phyloP scores from a whole-genome alignment of 257 asterid species.

The Nicotiana attenuata region DNA sequence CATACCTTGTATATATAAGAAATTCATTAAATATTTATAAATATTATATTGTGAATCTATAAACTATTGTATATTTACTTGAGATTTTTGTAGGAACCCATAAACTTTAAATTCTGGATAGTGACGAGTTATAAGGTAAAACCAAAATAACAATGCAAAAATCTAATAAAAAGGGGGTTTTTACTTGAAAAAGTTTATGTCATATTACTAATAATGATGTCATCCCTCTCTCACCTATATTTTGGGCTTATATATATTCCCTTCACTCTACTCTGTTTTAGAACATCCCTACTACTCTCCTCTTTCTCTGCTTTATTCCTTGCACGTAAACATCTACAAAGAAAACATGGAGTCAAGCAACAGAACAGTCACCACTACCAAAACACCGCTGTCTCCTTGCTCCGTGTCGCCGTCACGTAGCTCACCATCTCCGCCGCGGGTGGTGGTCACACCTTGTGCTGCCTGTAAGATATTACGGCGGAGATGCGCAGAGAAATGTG shows the following conservation, averaged over 20 bases:
- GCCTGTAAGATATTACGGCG: slow-evolving; percentile 72
- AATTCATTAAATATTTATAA: no score
- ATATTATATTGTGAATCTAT: no score
- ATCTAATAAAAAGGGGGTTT: not conserved
- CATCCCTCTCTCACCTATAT: not conserved
- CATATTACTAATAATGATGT: not conserved
- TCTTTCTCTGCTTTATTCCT: not conserved
- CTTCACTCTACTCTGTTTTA: not conserved
- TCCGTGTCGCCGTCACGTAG: slow-evolving; percentile 23
- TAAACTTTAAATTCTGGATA: no score
- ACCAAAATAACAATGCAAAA: not conserved
- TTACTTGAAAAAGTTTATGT: not conserved
- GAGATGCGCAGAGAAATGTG: slow-evolving; percentile 68
- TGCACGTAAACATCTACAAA: not conserved
- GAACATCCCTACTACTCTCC: not conserved
- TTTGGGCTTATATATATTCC: slow-evolving; percentile 20
- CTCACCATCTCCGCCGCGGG: slow-evolving; percentile 24
- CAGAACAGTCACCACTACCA: not conserved
- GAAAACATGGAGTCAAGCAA: slow-evolving; percentile 9
- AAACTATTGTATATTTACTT: no score
- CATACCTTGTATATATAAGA: no score
- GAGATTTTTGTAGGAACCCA: no score
- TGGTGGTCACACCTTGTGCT: slow-evolving; percentile 65
- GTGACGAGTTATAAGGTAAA: no score
- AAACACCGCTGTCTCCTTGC: slow-evolving; percentile 25